Evolutionary conservation across 1,284 basidiomycete species (phyloP).

Genomic region (Athelia psychrophila): DNA sequence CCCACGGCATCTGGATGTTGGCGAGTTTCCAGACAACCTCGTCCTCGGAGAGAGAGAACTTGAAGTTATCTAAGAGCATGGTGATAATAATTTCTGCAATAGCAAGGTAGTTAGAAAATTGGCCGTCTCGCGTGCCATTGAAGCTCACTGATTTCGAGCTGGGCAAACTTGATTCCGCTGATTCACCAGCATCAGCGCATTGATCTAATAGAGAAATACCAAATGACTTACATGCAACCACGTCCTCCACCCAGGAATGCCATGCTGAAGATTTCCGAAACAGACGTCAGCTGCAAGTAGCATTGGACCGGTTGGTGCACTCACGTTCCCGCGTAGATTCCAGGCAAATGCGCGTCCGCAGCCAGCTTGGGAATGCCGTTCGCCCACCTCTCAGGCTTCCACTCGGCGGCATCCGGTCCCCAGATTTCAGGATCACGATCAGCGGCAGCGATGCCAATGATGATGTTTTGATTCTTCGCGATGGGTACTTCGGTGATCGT

Average conservation of each 20-base stretch:
- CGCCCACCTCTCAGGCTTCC: slow-evolving; percentile 16
- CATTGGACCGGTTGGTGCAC: too few relatives aligned
- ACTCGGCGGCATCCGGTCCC: slow-evolving; percentile 16
- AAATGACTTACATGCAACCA: slow-evolving; percentile 28
- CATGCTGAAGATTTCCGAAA: too few relatives aligned
- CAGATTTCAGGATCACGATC: slow-evolving; percentile 16
- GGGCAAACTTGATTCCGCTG: slow-evolving; percentile 32
- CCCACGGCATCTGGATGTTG: too few relatives aligned
- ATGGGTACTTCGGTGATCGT: slow-evolving; percentile 18
- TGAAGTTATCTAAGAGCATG: too few relatives aligned
- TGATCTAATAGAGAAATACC: not conserved
- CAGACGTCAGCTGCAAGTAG: too few relatives aligned
- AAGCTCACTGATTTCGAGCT: too few relatives aligned
- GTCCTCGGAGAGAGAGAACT: too few relatives aligned
- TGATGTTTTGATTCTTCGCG: slow-evolving; percentile 21
- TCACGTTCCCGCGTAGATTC: slow-evolving; percentile 32
- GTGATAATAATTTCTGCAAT: too few relatives aligned
- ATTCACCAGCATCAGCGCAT: slow-evolving; percentile 1
- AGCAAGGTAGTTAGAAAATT: too few relatives aligned
- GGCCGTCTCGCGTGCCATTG: too few relatives aligned
- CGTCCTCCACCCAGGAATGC: slow-evolving; percentile 32
- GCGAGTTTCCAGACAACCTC: too few relatives aligned
- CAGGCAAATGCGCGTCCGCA: slow-evolving; percentile 24
- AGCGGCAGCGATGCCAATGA: slow-evolving; percentile 17
- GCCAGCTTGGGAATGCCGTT: slow-evolving; percentile 11